Percentiles rank a stretch among this genome's conserved stretches.
Conservation (phyloP, 2,329 filamentous ascomycete species). For the Phaeosphaeriaceae sp. region DNA sequence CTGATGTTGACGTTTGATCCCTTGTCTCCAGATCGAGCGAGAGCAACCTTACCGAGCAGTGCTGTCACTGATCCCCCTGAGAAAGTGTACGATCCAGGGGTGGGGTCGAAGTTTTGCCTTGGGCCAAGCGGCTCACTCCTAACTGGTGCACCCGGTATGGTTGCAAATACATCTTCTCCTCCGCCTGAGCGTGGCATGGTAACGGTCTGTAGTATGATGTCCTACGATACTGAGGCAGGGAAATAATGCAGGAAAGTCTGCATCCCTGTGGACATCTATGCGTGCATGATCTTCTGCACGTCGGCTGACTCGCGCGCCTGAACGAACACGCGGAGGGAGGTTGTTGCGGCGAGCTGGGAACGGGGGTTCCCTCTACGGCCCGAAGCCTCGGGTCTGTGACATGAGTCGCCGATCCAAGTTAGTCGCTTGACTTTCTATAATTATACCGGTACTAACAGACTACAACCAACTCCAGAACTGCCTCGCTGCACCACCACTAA, state of each 20-base stretch:
- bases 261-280: background rate
- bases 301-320: background rate
- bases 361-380: background rate
- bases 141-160: background rate
- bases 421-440: too few species aligned
- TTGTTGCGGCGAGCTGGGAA: background rate
- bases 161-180: too few species aligned
- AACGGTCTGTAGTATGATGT: too few species aligned
- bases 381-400: too few species aligned
- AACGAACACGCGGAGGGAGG: background rate
- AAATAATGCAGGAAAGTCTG: constrained; percentile 10
- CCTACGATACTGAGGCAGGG: too few species aligned
- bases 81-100: constrained; percentile 19
- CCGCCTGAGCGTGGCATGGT: too few species aligned
- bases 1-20: constrained; percentile 33
- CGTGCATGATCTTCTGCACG: background rate
- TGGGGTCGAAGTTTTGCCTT: constrained; percentile 37
- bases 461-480: too few species aligned
- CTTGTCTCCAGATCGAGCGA: constrained; percentile 36
- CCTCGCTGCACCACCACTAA: too few species aligned
- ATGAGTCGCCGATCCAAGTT: too few species aligned
- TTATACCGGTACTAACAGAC: too few species aligned
- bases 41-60: constrained; percentile 45
- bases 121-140: background rate
- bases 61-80: constrained; percentile 42